Base-by-base conservation (phyloP, 495 filamentous ascomycete species). In the Collariella sp. region DNA sequence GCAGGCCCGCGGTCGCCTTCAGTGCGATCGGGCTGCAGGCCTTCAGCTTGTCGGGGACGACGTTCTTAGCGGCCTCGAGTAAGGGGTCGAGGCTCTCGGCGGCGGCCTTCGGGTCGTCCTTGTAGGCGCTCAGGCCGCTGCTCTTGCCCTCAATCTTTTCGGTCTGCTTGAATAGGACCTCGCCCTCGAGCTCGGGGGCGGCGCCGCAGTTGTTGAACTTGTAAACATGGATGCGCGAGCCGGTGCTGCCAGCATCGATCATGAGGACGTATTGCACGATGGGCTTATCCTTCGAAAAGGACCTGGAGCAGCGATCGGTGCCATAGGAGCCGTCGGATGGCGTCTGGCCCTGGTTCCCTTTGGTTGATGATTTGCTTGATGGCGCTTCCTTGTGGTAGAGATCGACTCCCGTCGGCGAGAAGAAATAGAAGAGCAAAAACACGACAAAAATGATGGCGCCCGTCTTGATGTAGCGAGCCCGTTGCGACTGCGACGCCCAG, bases 191-290 rank as follows among this genome's bases (percentile, higher is more conserved):
- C 72, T 97, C 93, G n/a, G 93, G 93, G 19, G 91, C 90, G 34
- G 85, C 68, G 47, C 90, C 94, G 73, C 93, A 98, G 76, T 97
- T 98, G 76, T 96, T 98, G 81, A 98, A 98, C 55, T 85, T 84
- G 75, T 96, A 98, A 50, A 97, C 91, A 72, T 98, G 93, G 65
- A 98, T 96, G 50, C 93, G 87, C 55, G 93, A 97, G 54, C 93
- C 93, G 38, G 91, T 96, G 72, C 91, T 96, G 51, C 93, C 93
- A 35, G 93, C 93, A 75, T 98, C 93, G 64, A 98, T 89, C 93
- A 98, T 97, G 59, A 95, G 79, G 53, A 89, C 93, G 76, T 96
- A 97, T 64, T 98, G 93, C 55, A 96, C 84, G 58, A 98, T 76
- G 23, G 94, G 94, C 73, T 95, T 98, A 40, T 86, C 82, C 31